Evolutionary conservation across 23 red algal species (phyloP).

Genomic region (Gracilariopsis chorda): DNA sequence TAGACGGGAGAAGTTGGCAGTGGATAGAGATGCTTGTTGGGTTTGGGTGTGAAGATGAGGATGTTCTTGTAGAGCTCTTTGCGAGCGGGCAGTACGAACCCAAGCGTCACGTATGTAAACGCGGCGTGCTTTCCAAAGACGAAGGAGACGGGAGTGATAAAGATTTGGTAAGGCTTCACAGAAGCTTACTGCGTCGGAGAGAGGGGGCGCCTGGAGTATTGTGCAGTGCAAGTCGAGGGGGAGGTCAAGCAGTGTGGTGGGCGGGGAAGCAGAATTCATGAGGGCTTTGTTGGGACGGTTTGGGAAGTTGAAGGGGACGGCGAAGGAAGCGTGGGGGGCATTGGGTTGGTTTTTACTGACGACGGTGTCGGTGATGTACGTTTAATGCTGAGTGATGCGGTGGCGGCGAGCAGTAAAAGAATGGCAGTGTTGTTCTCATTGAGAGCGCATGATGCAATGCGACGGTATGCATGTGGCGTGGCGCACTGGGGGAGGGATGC

Average conservation of each 20-base stretch:
- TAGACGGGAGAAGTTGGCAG: background rate
- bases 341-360: background rate
- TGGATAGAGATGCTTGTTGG: background rate
- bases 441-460: too few relatives aligned
- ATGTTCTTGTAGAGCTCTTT: background rate
- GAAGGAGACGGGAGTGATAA: background rate
- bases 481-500: background rate
- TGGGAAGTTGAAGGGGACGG: background rate
- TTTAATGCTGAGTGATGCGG: too few relatives aligned
- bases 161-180: background rate
- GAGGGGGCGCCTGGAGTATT: background rate
- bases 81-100: background rate
- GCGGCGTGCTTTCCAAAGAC: background rate
- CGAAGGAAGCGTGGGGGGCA: background rate
- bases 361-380: too few relatives aligned
- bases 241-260: background rate
- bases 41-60: background rate
- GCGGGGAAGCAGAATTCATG: background rate
- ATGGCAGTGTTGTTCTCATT: background rate
- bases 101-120: slow-evolving; percentile 1
- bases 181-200: slow-evolving; percentile 28
- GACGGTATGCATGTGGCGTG: background rate
- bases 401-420: background rate
- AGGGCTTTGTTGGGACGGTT: background rate
- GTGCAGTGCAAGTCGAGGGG: slow-evolving; percentile 11